Percentiles rank a stretch among this genome's conserved stretches.
Conservation (phyloP, 805 yeast species). For the Soucietia sequanensis region DNA sequence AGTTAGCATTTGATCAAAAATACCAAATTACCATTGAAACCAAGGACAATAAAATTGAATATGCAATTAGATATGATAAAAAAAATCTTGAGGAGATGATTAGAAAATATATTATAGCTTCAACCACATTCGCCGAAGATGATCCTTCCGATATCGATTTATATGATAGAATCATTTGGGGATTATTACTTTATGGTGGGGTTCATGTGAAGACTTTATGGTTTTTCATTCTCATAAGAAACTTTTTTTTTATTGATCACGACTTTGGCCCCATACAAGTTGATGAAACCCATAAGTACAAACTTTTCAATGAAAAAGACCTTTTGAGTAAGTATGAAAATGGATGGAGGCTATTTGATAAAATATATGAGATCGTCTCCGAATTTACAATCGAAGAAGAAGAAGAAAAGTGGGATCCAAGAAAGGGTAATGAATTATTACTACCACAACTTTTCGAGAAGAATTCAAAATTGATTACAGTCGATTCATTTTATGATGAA, state of each 20-base stretch:
- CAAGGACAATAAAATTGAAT: slow-evolving; percentile 2
- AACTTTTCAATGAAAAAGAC: slow-evolving; percentile 10
- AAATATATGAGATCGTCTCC: slow-evolving; percentile 9
- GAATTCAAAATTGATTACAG: slow-evolving; percentile 13
- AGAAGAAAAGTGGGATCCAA: slow-evolving; percentile 13
- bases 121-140: slow-evolving; percentile 28
- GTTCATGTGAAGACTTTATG: slow-evolving; percentile 40
- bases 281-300: slow-evolving; percentile 28
- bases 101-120: slow-evolving; percentile 35
- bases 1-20: slow-evolving; percentile 11
- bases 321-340: slow-evolving; percentile 10
- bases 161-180: slow-evolving; percentile 41
- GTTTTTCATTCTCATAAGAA: slow-evolving; percentile 39
- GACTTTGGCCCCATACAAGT: slow-evolving; percentile 23
- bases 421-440: slow-evolving; percentile 11
- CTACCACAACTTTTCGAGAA: slow-evolving; percentile 20
- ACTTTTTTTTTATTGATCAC: slow-evolving; percentile 20
- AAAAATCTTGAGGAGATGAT: slow-evolving; percentile 32
- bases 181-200: slow-evolving; percentile 44
- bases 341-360: slow-evolving; percentile 16
- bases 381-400: slow-evolving; percentile 7
- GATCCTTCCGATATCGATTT: slow-evolving; percentile 34
- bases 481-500: slow-evolving; percentile 20
- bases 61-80: slow-evolving; percentile 7
- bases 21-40: slow-evolving; percentile 6